A percentile compares a stretch with the other conserved stretches of the same genome.
These are phyloP conservation scores for Citrullus mucosospermus DNA, from an alignment of 306 rosid species.

Conservation along the genomic window DNA sequence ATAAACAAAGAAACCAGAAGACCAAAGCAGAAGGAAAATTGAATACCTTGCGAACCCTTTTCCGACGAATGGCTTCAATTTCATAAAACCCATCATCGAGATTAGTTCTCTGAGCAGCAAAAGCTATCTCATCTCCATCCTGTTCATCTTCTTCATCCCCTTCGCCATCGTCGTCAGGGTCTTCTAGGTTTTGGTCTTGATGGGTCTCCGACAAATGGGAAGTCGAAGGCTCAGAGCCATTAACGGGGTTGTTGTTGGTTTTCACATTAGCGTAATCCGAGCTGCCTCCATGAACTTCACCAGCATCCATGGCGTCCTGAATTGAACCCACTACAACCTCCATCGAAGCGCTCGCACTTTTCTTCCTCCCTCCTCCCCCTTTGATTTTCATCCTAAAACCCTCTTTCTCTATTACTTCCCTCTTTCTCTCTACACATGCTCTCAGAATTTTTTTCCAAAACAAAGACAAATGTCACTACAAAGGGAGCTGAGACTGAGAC, in stretches of 20 bases:
- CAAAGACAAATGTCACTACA: background rate
- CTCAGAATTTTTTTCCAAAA: background rate
- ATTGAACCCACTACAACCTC: constrained; percentile 19
- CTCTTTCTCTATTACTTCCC: background rate
- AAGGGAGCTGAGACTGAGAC: background rate
- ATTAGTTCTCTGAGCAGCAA: constrained; percentile 20
- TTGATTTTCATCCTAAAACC: constrained; percentile 25
- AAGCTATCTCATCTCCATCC: constrained; percentile 12
- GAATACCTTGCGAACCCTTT: constrained; percentile 62
- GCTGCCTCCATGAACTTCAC: constrained; percentile 10
- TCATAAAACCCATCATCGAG: constrained; percentile 68
- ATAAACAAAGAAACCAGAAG: background rate
- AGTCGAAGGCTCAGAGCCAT: constrained; percentile 2
- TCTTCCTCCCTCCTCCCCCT: constrained; percentile 30
- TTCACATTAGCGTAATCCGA: background rate
- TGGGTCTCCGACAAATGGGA: background rate
- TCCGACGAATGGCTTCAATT: constrained; percentile 77
- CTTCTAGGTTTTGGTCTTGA: constrained; percentile 21
- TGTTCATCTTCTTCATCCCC: constrained; percentile 18
- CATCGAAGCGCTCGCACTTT: constrained; percentile 9
- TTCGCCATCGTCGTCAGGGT: constrained; percentile 18
- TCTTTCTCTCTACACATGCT: background rate
- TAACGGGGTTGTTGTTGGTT: background rate
- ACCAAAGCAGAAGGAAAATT: background rate
- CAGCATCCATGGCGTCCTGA: background rate